Percentiles rank a stretch among this genome's conserved stretches.
These are phyloP conservation scores for Trichoderma sp. DNA, from an alignment of 2,329 filamentous ascomycete genomes.

Conservation along the genomic window DNA sequence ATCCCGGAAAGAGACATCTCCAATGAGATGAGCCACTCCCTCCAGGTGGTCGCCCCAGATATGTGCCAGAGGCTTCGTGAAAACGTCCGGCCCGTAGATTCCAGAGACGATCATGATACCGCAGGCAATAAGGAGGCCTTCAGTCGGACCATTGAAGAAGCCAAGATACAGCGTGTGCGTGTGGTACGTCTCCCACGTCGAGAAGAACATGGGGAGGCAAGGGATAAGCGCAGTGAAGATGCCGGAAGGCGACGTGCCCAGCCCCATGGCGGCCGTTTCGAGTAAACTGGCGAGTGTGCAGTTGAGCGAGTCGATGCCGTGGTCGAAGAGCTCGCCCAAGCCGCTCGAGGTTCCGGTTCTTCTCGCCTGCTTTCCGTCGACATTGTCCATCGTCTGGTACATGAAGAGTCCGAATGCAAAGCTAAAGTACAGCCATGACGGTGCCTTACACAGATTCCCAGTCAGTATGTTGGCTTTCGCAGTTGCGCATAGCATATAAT, in stretches of 20 bases:
- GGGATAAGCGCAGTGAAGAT: constrained; percentile 91
- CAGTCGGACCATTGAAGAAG: constrained; percentile 95
- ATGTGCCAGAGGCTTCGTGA: constrained; percentile 72
- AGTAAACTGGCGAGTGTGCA: constrained; percentile 91
- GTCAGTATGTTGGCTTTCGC: neutral
- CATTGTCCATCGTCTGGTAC: constrained; percentile 99
- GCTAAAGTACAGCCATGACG: constrained; percentile 92
- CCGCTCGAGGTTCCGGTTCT: constrained; percentile 93
- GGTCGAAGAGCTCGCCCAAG: constrained; percentile 94
- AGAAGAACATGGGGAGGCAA: constrained; percentile 98
- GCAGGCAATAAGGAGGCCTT: constrained; percentile 89
- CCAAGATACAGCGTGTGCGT: constrained; percentile 96
- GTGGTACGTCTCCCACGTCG: constrained; percentile 99
- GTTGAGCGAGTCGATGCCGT: constrained; percentile 97
- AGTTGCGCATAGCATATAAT: neutral
- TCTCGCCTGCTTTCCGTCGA: constrained; percentile 96
- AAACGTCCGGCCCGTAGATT: constrained; percentile 84
- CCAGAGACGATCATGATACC: constrained; percentile 84
- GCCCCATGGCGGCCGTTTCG: constrained; percentile 89
- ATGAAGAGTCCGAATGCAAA: constrained; percentile 96
- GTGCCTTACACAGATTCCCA: constrained; percentile 56
- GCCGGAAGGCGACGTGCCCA: constrained; percentile 80
- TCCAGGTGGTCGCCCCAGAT: constrained; percentile 60
- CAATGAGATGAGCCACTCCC: constrained; percentile 60
- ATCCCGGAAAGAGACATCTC: constrained; percentile 76